These are phyloP conservation scores for Penstemon eatonii DNA, from an alignment of 257 asterid genomes.

Conservation along the genomic window DNA sequence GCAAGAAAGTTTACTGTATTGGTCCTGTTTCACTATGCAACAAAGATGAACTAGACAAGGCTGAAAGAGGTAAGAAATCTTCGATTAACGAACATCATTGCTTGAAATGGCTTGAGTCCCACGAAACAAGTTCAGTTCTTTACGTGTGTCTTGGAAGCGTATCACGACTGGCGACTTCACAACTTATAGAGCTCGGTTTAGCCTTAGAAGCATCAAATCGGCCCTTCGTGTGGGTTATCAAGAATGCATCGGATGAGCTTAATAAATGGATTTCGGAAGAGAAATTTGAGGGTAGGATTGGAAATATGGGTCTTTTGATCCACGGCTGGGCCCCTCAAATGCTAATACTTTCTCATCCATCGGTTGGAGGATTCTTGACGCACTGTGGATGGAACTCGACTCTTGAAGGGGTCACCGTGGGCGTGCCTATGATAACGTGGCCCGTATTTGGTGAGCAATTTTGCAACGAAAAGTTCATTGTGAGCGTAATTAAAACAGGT, in stretches of 20 bases:
- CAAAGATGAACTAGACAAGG: too few species aligned
- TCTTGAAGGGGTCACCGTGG: constrained; percentile 50
- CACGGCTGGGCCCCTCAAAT: constrained; percentile 66
- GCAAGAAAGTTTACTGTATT: constrained; percentile 25
- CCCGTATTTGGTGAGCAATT: constrained; percentile 61
- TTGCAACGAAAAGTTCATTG: constrained; percentile 51
- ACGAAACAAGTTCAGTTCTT: constrained; percentile 29
- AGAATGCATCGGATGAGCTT: constrained; percentile 35
- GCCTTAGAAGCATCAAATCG: constrained; percentile 44
- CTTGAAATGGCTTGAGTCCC: too few species aligned
- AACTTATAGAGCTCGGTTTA: constrained; percentile 44
- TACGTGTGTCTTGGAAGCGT: constrained; percentile 61
- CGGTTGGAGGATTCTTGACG: constrained; percentile 54
- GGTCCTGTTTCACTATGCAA: constrained; percentile 24
- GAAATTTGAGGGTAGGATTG: constrained; percentile 43
- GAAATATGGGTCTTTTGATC: constrained; percentile 36
- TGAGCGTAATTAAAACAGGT: constrained; percentile 45
- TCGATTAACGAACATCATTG: too few species aligned
- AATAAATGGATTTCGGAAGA: constrained; percentile 46
- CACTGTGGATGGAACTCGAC: constrained; percentile 77
- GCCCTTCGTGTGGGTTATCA: constrained; percentile 51
- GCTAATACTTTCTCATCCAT: constrained; percentile 46
- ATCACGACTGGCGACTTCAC: constrained; percentile 34
- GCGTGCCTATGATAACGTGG: constrained; percentile 62
- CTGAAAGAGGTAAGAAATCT: too few species aligned